phyloP scores from a whole-genome alignment of 2,329 filamentous ascomycete genomes.

The Balansia obtecta region DNA sequence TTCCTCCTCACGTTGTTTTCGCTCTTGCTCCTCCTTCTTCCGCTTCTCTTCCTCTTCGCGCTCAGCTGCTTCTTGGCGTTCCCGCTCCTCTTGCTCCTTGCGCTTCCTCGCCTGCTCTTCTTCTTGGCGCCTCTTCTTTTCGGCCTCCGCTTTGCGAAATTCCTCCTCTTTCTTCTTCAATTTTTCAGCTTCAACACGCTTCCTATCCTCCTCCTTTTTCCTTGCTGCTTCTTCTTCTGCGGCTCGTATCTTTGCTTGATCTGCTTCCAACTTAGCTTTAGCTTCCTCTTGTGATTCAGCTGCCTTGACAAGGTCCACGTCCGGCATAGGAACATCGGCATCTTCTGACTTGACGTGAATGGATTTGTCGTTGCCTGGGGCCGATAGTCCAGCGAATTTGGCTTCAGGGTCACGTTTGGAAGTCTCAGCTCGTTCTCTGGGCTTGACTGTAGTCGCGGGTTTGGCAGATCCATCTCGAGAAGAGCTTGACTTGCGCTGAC shows the following conservation, averaged over 20 bases:
- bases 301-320: constrained; percentile 24
- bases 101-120: constrained; percentile 22
- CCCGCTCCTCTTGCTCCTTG: constrained; percentile 18
- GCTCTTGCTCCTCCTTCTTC: constrained; percentile 24
- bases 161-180: constrained; percentile 24
- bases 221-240: constrained; percentile 22
- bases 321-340: constrained; percentile 42
- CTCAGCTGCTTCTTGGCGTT: constrained; percentile 21
- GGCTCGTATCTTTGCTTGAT: constrained; percentile 18
- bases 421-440: constrained; percentile 31
- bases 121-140: constrained; percentile 19
- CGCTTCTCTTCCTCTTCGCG: constrained; percentile 25
- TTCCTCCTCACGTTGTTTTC: constrained; percentile 30
- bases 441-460: constrained; percentile 18
- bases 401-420: constrained; percentile 18
- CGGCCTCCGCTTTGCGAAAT: constrained; percentile 19
- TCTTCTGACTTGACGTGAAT: constrained; percentile 49
- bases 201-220: constrained; percentile 17
- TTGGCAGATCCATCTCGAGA: constrained; percentile 28
- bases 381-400: constrained; percentile 29
- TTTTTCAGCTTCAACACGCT: constrained; percentile 21
- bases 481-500: constrained; percentile 28
- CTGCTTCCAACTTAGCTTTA: constrained; percentile 14
- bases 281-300: constrained; percentile 11
- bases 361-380: constrained; percentile 29